Base-by-base conservation (phyloP, 768 basidiomycete genomes). In the Boletus sensibilis region DNA sequence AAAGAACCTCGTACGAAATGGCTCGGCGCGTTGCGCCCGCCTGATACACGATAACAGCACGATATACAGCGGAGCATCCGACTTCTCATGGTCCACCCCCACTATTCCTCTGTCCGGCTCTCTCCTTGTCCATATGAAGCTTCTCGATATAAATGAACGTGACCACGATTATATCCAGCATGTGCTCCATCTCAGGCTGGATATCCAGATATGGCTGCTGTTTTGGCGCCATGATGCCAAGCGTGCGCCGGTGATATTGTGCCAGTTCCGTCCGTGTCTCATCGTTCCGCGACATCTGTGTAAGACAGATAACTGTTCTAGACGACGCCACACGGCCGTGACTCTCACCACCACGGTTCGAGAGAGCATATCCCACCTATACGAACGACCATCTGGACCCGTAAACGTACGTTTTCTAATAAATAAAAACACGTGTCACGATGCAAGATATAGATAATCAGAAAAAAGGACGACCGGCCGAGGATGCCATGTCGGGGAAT, bases 351-450 rank as follows among this genome's bases (percentile, higher is more conserved):
- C 11, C 25, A 41, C 16, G 2, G 11, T 43, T 21, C 23, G 1
- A 18, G 14, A 33, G 11, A 29, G 43, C 23, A 69, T 46, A 4
- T 54, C 49, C 68, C 69, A 71, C 18, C 60, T 58, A 34, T 69
- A 73, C 50, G 67, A 52, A 23, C 40, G 59, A 18, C 65, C 64
- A 46, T 70, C 67, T 2, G 58, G 61, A 5, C 0, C 60, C 10
- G 52, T 64, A 46, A 74, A 71, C 10, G 62, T 52, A 13, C 40
- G 55, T 43, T 59, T 56, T 14, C 46, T 55, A 35, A 14, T 52
- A 31, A 14, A 12, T n/a, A n/a, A 45, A 27, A 13, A 41, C 27
- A 9, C 31, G 12, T n/a, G 33, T 50, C 31, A 35, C 20, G 20
- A 58, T 34, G 12, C 27, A 9, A 45, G 25, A n/a, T 25, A 3